Conservation (phyloP, 2,329 filamentous ascomycete species). For the Seiridium unicorne region DNA sequence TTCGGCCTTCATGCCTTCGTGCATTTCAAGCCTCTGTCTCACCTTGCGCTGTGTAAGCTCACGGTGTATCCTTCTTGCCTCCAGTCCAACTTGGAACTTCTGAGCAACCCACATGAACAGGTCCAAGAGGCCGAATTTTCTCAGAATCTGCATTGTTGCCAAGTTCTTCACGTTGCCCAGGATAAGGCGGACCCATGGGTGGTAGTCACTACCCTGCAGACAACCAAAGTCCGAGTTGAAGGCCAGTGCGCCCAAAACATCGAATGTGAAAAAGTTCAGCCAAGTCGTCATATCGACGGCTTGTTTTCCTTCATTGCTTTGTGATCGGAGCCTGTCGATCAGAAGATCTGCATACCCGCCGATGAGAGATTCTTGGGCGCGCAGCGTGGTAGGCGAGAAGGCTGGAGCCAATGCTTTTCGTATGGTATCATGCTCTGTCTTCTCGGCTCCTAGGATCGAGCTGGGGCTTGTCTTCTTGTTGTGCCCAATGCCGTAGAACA, state of each 20-base stretch:
- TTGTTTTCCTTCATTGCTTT: not conserved
- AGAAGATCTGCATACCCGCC: not conserved
- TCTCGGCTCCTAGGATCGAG: not conserved
- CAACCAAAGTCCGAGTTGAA: slow-evolving; percentile 24
- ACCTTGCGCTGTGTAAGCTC: too few species aligned
- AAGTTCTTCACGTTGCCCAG: not conserved
- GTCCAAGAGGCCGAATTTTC: not conserved
- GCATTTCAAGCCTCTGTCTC: too few species aligned
- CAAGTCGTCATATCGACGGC: slow-evolving; percentile 19
- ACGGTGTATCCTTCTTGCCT: too few species aligned
- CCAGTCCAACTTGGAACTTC: too few species aligned
- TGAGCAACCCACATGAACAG: not conserved
- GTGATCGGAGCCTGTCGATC: not conserved
- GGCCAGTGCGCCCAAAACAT: slow-evolving; percentile 19
- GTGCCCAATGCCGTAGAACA: not conserved
- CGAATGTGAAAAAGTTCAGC: slow-evolving; percentile 20
- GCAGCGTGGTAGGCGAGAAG: not conserved
- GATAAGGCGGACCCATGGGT: not conserved
- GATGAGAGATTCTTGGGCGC: not conserved
- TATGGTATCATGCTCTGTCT: not conserved
- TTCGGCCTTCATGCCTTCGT: too few species aligned
- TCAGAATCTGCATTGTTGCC: not conserved
- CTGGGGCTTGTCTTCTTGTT: not conserved
- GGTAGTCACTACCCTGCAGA: slow-evolving; percentile 7
- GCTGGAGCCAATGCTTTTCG: not conserved